phyloP scores from a whole-genome alignment of 2,329 filamentous ascomycete species.

The Fusarium sp. region DNA sequence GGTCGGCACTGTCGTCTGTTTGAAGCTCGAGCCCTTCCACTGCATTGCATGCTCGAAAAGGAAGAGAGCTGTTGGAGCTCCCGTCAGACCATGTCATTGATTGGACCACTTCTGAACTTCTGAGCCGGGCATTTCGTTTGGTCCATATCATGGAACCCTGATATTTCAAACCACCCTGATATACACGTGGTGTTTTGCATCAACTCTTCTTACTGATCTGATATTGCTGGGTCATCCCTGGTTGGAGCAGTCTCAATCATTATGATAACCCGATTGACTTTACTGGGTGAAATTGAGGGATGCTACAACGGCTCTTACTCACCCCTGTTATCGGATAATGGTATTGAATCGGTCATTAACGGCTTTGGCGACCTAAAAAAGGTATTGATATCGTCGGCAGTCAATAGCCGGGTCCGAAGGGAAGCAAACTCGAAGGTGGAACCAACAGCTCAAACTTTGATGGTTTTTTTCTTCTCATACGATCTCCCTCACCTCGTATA shows the following conservation, averaged over 20 bases:
- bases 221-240: background rate
- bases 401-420: background rate
- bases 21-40: slow-evolving; percentile 1
- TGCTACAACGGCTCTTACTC: background rate
- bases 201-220: background rate
- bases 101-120: background rate
- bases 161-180: background rate
- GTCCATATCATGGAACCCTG: background rate
- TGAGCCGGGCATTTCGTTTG: background rate
- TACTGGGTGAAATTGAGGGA: slow-evolving; percentile 2
- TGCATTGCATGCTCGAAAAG: background rate
- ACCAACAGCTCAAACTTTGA: background rate
- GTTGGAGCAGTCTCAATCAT: background rate
- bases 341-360: background rate
- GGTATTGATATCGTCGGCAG: background rate
- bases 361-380: background rate
- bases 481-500: background rate
- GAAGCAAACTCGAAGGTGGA: background rate
- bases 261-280: slow-evolving; percentile 9
- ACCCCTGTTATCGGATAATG: background rate
- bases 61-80: background rate
- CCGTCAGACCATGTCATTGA: background rate
- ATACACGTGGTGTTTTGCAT: background rate
- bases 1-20: slow-evolving; percentile 8
- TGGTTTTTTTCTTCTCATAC: background rate